Evolutionary conservation across 2,329 filamentous ascomycete genomes (phyloP).

Genomic region (Colletotrichum echinochloae): DNA sequence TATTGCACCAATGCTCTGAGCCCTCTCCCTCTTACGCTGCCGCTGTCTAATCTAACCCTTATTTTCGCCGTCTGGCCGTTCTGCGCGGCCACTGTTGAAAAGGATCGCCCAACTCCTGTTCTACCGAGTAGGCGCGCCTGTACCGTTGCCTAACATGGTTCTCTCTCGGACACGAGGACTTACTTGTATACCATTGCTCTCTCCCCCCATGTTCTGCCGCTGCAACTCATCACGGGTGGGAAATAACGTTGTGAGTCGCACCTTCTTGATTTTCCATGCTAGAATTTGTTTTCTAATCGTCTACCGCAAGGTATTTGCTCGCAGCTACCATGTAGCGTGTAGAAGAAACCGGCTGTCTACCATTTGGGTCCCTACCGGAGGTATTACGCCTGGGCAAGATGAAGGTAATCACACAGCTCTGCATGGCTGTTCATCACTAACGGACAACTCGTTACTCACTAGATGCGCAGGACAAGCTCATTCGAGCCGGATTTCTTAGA

Average conservation of each 20-base stretch:
- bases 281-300: background rate
- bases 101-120: background rate
- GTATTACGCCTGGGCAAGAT: slow-evolving; percentile 68
- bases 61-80: background rate
- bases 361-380: slow-evolving; percentile 83
- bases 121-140: background rate
- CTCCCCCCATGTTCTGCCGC: too few species aligned
- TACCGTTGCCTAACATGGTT: background rate
- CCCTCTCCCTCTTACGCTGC: background rate
- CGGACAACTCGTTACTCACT: slow-evolving; percentile 42
- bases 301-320: slow-evolving; percentile 22
- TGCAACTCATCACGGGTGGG: background rate
- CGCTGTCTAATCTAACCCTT: background rate
- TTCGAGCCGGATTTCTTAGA: slow-evolving; percentile 79
- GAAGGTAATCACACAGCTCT: slow-evolving; percentile 58
- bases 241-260: background rate
- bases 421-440: background rate
- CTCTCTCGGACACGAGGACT: background rate
- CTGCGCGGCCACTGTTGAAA: background rate
- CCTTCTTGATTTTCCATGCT: too few species aligned
- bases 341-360: slow-evolving; percentile 68
- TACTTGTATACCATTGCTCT: background rate
- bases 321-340: slow-evolving; percentile 6
- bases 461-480: slow-evolving; percentile 75
- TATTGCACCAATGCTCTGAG: background rate